These are phyloP conservation scores for Trichoderma sp. DNA, from an alignment of 2,329 filamentous ascomycete species.

Conservation along the genomic window DNA sequence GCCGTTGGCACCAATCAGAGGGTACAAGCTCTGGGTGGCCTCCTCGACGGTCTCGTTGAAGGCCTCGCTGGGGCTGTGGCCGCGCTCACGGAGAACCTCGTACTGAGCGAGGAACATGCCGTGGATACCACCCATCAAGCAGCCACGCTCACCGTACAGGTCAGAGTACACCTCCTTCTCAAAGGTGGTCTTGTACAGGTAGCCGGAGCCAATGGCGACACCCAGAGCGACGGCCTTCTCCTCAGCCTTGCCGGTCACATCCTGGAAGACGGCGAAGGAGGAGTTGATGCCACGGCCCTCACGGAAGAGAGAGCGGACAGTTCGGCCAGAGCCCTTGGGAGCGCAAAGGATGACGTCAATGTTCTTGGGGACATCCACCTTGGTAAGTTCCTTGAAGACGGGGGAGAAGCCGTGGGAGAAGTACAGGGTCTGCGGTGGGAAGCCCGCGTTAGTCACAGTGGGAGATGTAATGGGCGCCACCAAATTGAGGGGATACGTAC, in stretches of 20 bases:
- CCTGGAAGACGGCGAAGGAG: conserved; percentile 96
- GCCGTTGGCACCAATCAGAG: conserved; percentile 92
- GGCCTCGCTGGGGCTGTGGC: conserved; percentile 95
- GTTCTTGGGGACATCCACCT: conserved; percentile 92
- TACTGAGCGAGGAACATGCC: conserved; percentile 99
- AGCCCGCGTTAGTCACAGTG: conserved; percentile 25
- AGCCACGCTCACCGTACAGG: conserved; percentile 99
- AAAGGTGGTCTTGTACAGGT: conserved; percentile 99
- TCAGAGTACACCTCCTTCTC: conserved; percentile 99
- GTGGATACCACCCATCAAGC: conserved; percentile 99
- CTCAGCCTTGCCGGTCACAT: conserved; percentile 95
- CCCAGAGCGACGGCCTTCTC: conserved; percentile 97
- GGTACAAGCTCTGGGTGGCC: conserved; percentile 97
- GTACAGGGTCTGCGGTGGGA: conserved; percentile 76
- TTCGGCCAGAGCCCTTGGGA: conserved; percentile 98
- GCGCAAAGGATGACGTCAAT: conserved; percentile 99
- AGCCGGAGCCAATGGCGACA: conserved; percentile 94
- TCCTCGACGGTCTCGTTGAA: conserved; percentile 99
- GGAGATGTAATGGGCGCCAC: background rate
- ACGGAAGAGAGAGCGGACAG: conserved; percentile 96
- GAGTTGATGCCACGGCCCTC: conserved; percentile 99
- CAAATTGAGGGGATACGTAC: conserved; percentile 45
- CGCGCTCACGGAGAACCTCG: conserved; percentile 98
- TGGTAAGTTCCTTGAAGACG: conserved; percentile 99
- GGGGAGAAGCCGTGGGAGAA: conserved; percentile 99